A percentile compares a stretch with the other conserved stretches of the same genome.
Evolutionary conservation across 495 filamentous ascomycete species (phyloP).

Genomic region (Polyplosphaeria fusca): DNA sequence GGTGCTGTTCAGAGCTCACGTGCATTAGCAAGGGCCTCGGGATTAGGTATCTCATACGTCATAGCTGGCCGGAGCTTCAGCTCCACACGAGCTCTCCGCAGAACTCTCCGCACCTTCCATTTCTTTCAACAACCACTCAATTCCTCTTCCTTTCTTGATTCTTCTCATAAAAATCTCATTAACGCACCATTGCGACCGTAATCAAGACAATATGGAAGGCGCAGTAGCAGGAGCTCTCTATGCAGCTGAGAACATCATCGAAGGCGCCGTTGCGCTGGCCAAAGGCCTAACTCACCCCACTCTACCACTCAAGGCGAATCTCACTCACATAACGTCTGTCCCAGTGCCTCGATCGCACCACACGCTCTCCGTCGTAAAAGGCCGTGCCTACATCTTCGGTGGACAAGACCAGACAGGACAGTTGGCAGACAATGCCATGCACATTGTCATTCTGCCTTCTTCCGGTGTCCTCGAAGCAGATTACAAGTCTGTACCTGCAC

Average conservation of each 20-base stretch:
- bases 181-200: too few relatives aligned
- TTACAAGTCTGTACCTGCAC: constrained; percentile 54
- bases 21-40: too few relatives aligned
- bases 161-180: too few relatives aligned
- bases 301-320: constrained; percentile 53
- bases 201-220: constrained; percentile 41
- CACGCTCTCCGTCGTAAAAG: constrained; percentile 61
- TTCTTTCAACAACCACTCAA: too few relatives aligned
- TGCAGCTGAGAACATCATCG: constrained; percentile 37
- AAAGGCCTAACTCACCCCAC: constrained; percentile 45
- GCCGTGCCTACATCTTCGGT: constrained; percentile 68
- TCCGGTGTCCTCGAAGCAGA: constrained; percentile 50
- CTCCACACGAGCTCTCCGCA: not conserved
- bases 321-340: constrained; percentile 54
- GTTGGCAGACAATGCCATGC: constrained; percentile 63
- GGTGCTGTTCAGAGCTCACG: too few relatives aligned
- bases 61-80: not conserved
- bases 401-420: constrained; percentile 55
- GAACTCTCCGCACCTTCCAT: too few relatives aligned
- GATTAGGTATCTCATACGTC: too few relatives aligned
- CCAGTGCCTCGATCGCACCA: constrained; percentile 67
- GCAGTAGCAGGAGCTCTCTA: constrained; percentile 40
- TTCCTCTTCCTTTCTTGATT: too few relatives aligned
- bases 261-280: constrained; percentile 39
- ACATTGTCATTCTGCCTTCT: constrained; percentile 60